Evolutionary conservation across 1,284 basidiomycete species (phyloP).

Genomic region (Gymnopus androsaceus): DNA sequence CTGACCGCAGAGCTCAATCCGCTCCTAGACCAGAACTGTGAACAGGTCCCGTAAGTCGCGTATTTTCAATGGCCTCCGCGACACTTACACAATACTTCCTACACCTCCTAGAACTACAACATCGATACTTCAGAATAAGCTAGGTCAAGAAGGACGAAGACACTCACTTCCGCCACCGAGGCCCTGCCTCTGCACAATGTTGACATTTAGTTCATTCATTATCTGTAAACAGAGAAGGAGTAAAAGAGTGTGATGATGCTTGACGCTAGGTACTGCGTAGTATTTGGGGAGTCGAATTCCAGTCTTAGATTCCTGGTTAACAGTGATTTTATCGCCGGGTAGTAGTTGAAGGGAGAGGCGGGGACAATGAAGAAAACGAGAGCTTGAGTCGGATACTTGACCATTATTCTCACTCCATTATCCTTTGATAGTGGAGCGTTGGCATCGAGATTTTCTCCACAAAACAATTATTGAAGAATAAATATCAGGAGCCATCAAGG

Average conservation of each 20-base stretch:
- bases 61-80: neutral
- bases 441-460: conserved; percentile 7
- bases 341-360: neutral
- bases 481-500: neutral
- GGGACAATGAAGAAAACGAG: conserved; percentile 19
- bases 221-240: conserved; percentile 20
- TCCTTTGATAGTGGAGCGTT: conserved; percentile 8
- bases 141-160: neutral
- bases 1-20: conserved; percentile 13
- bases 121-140: neutral
- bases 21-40: conserved; percentile 7
- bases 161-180: conserved; percentile 28
- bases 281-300: neutral
- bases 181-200: conserved; percentile 32
- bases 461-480: neutral
- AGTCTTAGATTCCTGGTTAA: neutral
- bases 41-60: neutral
- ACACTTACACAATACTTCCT: conserved; percentile 4
- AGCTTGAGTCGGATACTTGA: neutral
- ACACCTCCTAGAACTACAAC: conserved; percentile 19
- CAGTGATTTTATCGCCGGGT: neutral
- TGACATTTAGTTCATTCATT: conserved; percentile 20
- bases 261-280: neutral
- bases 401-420: conserved; percentile 11
- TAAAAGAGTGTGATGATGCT: conserved; percentile 21